Percentiles rank a stretch among this genome's conserved stretches.
Conservation (phyloP, 257 asterid species). For the Echites panduratus region DNA sequence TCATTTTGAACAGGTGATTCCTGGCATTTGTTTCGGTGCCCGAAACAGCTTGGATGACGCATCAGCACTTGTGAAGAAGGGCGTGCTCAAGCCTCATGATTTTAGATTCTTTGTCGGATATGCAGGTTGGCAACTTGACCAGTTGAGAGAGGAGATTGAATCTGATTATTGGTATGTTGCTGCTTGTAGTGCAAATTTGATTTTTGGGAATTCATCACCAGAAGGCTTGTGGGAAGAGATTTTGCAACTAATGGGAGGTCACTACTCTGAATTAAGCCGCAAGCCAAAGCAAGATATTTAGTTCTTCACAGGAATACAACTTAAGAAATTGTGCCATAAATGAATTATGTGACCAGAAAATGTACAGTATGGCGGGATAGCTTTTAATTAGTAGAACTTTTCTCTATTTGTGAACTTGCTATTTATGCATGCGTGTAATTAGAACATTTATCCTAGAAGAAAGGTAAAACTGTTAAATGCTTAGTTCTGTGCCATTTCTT, state of each 20-base stretch:
- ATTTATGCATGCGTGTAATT: slow-evolving; percentile 8
- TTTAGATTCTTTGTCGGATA: slow-evolving; percentile 87
- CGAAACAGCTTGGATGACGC: slow-evolving; percentile 77
- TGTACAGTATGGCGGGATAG: slow-evolving; percentile 22
- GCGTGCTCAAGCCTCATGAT: slow-evolving; percentile 62
- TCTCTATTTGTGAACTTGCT: slow-evolving; percentile 3
- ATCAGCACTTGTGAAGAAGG: slow-evolving; percentile 56
- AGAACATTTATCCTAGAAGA: background rate
- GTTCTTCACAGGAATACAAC: slow-evolving; percentile 10
- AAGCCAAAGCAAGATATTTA: slow-evolving; percentile 85
- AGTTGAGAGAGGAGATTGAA: slow-evolving; percentile 72
- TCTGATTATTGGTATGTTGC: slow-evolving; percentile 81
- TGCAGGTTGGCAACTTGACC: slow-evolving; percentile 94
- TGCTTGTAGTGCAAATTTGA: slow-evolving; percentile 75
- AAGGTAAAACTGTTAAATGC: background rate
- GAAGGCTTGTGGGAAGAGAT: slow-evolving; percentile 85
- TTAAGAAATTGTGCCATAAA: background rate
- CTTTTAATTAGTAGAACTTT: background rate
- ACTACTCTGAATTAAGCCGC: slow-evolving; percentile 86
- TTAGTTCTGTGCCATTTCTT: background rate
- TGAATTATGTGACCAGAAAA: background rate
- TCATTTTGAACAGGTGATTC: slow-evolving; percentile 69
- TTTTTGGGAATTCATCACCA: slow-evolving; percentile 46
- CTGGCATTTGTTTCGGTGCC: slow-evolving; percentile 78
- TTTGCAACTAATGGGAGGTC: slow-evolving; percentile 94